Base-by-base conservation (phyloP, 177 flowering plant genomes). In the Vitis hybrid region DNA sequence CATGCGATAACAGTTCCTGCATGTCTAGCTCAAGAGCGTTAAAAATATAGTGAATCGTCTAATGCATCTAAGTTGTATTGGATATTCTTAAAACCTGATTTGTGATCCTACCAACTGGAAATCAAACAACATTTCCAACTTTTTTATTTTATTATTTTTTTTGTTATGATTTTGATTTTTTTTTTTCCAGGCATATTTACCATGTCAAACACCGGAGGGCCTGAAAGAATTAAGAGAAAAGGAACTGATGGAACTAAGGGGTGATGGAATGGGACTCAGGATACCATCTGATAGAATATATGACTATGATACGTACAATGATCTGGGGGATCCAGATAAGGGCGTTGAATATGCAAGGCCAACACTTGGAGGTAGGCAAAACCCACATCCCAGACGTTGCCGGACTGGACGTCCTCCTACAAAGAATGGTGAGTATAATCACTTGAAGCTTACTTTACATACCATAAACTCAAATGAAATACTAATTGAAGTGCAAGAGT, bases 381-480 rank as follows among this genome's bases (percentile, higher is more conserved):
- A 61, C 56, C 78, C 75, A 2, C 59, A 78, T 67, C 81, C 81
- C 6, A 55, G 75, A 50, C 58, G 78, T 12, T 69, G 74, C 20
- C 22, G 72, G n/a, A 78, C 81, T n/a, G 77, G 77, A 13, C 73
- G 71, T 2, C 73, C 71, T 4, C 68, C 71, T 6, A n/a, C 70
- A 45, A 45, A 58, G 12, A 72, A 34, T 59, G 76, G 75, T 74
- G 15, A 34, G 45, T 50, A 1, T 63, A 2, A 49, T 31, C 14
- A 10, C 6, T 39, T 39, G 19, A 6, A 2, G 14, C 7, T 14
- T 63, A 13, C 48, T 29, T 6, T 12, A 26, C 5, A 12, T 0
- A 3, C 48, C 3, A 2, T 5, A 14, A 26, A 14, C 11, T 60
- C 4, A 15, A 29, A 11, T 9, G 45, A 10, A 10, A 1, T 60